Conservation (phyloP, 1,139 yeast species). For the Geotrichum klebahnii region DNA sequence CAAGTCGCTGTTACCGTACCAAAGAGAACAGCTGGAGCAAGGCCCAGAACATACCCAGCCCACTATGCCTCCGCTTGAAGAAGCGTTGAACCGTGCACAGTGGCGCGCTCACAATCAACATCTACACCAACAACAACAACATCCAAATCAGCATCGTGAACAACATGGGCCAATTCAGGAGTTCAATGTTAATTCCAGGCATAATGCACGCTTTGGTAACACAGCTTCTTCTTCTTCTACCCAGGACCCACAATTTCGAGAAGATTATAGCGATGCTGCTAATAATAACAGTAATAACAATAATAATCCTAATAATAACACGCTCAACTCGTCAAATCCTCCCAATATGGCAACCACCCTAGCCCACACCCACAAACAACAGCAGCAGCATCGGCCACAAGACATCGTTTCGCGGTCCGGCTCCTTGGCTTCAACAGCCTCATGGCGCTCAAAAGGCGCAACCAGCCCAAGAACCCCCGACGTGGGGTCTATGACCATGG, state of each 20-base stretch:
- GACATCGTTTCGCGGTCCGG: conserved; percentile 6
- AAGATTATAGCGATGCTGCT: too few relatives aligned
- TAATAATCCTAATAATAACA: too few relatives aligned
- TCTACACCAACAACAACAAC: neutral
- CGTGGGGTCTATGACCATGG: neutral
- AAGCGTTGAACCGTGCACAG: neutral
- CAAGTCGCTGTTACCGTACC: conserved; percentile 20
- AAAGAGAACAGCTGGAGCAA: conserved; percentile 8
- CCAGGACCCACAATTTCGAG: neutral
- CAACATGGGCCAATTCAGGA: too few relatives aligned
- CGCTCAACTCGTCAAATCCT: too few relatives aligned
- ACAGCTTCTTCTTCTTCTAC: too few relatives aligned
- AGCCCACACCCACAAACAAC: neutral
- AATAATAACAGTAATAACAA: too few relatives aligned
- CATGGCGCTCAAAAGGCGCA: neutral
- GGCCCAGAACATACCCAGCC: neutral
- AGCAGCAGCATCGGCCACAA: too few relatives aligned
- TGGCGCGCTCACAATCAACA: neutral
- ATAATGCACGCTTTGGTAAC: too few relatives aligned
- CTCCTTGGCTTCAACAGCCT: conserved; percentile 8
- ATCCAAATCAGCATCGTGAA: too few relatives aligned
- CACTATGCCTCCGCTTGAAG: neutral
- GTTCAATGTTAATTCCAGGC: too few relatives aligned
- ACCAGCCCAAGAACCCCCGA: conserved; percentile 6
- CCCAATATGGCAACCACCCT: neutral